Percentiles rank a stretch among this genome's conserved stretches.
These are phyloP conservation scores for Chaetothyriales sp. DNA, from an alignment of 2,329 filamentous ascomycete species.

Conservation along the genomic window DNA sequence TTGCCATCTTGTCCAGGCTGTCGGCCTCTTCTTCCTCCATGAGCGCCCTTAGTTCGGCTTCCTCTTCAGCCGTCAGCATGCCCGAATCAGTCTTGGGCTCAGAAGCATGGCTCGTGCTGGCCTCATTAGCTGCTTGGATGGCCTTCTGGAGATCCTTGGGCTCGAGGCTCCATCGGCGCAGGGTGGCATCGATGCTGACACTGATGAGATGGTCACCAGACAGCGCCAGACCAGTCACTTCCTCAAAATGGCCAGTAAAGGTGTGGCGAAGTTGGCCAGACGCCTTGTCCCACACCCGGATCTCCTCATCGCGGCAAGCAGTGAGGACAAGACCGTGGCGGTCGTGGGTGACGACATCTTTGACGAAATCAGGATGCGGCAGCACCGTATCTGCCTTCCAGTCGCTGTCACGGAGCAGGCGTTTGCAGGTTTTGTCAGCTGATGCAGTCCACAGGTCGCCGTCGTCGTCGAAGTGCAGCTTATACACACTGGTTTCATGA, in stretches of 20 bases:
- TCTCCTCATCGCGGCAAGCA: constrained; percentile 77
- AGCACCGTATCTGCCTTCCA: constrained; percentile 62
- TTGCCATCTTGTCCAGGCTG: constrained; percentile 14
- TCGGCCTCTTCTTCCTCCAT: constrained; percentile 58
- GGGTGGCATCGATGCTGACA: constrained; percentile 77
- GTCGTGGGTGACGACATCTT: constrained; percentile 57
- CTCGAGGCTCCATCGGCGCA: constrained; percentile 68
- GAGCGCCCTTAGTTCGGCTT: constrained; percentile 79
- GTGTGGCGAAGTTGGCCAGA: constrained; percentile 60
- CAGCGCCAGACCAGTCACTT: constrained; percentile 69
- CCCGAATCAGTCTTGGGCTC: constrained; percentile 31
- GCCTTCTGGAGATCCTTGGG: constrained; percentile 46
- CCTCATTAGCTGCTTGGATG: constrained; percentile 36
- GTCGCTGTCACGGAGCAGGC: constrained; percentile 52
- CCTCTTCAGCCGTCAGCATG: constrained; percentile 70
- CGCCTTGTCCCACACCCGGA: constrained; percentile 72
- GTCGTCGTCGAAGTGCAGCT: constrained; percentile 56
- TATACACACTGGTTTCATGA: constrained; percentile 86
- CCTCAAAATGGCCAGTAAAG: constrained; percentile 78
- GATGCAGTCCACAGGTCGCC: constrained; percentile 85
- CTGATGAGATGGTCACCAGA: constrained; percentile 50
- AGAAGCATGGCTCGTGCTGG: constrained; percentile 29
- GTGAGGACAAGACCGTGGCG: constrained; percentile 70
- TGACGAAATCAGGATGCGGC: constrained; percentile 77
- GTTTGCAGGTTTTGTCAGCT: constrained; percentile 77